Conservation (phyloP, 805 yeast genomes). For the Lachancea meyersii region DNA sequence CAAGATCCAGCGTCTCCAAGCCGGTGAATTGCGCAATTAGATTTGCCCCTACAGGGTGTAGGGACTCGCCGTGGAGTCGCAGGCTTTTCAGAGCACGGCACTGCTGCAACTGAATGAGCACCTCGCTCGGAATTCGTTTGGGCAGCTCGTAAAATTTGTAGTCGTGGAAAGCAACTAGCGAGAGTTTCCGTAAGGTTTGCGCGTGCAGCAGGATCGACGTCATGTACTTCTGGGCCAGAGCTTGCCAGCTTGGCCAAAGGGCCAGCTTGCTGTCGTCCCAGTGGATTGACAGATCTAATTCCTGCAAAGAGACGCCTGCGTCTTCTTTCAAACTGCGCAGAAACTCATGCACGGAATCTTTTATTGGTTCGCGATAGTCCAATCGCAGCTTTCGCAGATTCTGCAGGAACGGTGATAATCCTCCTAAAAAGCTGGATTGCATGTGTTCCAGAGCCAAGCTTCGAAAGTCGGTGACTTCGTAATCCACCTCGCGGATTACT, state of each 20-base stretch:
- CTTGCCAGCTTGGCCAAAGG: conserved; percentile 19
- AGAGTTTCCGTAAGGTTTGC: conserved; percentile 29
- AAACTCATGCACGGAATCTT: conserved; percentile 39
- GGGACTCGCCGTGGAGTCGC: conserved; percentile 37
- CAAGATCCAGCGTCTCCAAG: conserved; percentile 37
- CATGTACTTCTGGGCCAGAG: conserved; percentile 17
- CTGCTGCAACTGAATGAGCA: conserved; percentile 14
- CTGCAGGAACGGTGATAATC: conserved; percentile 25
- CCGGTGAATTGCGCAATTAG: conserved; percentile 27
- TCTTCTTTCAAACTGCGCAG: conserved; percentile 18
- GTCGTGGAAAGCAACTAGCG: conserved; percentile 40
- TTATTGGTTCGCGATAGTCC: conserved; percentile 38
- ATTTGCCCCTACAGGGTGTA: conserved; percentile 24
- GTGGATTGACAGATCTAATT: conserved; percentile 39
- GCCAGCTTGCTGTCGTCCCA: conserved; percentile 34
- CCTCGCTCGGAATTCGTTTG: conserved; percentile 25
- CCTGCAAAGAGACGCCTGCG: conserved; percentile 20
- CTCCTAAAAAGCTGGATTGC: conserved; percentile 26
- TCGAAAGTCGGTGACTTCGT: conserved; percentile 11
- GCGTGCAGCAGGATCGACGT: conserved; percentile 17
- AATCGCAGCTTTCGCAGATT: conserved; percentile 30
- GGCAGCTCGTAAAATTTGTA: conserved; percentile 30
- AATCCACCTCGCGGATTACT: conserved; percentile 14
- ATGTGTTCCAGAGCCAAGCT: conserved; percentile 7
- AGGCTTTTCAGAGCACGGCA: conserved; percentile 33